phyloP scores from a whole-genome alignment of 176 grass and related monocot species.

The Alopecurus myosuroides region DNA sequence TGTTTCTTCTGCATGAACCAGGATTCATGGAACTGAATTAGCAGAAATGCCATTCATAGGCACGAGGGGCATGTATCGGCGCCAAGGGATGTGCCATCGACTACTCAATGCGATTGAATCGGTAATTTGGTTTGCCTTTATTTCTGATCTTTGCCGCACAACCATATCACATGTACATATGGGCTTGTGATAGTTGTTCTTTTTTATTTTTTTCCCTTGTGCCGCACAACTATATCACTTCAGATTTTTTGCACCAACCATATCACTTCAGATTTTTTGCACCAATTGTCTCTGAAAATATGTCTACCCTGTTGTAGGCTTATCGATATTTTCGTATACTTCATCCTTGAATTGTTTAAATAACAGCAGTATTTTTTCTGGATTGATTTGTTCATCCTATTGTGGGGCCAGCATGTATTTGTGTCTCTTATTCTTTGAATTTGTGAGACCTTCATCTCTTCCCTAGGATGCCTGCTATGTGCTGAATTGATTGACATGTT shows the following conservation, averaged over 20 bases:
- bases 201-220: background rate
- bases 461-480: background rate
- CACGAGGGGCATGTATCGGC: slow-evolving; percentile 81
- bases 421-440: slow-evolving; percentile 7
- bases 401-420: background rate
- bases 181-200: background rate
- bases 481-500: slow-evolving; percentile 6
- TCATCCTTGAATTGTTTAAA: background rate
- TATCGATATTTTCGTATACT: background rate
- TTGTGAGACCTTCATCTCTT: background rate
- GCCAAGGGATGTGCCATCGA: slow-evolving; percentile 82
- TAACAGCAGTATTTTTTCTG: background rate
- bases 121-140: slow-evolving; percentile 45
- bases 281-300: background rate
- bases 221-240: background rate
- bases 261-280: background rate
- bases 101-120: slow-evolving; percentile 80
- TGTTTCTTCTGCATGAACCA: slow-evolving; percentile 36
- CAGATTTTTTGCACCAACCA: background rate
- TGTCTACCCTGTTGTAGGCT: slow-evolving; percentile 8
- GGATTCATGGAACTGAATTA: slow-evolving; percentile 83
- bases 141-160: slow-evolving; percentile 24
- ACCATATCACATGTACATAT: background rate
- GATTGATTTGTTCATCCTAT: slow-evolving; percentile 9
- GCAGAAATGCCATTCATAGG: slow-evolving; percentile 99